Base-by-base conservation (phyloP, 257 asterid genomes). In the Lantana camara region DNA sequence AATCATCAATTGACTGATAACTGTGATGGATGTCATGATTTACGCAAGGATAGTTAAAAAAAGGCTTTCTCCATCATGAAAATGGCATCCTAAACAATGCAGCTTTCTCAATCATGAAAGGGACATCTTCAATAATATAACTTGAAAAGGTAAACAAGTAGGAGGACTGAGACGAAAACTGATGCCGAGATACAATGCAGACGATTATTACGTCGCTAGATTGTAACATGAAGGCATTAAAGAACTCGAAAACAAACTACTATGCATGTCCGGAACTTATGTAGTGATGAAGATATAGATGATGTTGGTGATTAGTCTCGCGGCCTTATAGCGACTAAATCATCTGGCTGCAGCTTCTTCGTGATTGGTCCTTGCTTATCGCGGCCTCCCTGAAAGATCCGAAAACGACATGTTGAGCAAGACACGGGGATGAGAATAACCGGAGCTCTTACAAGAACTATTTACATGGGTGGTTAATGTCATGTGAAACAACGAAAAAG, bases 381-480 rank as follows among this genome's bases (percentile, higher is more conserved):
- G 53, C 66, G 68, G 52, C 79, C 75, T 53, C 76, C 84, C 84
- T 80, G 83, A 17, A 68, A 47, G 29, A 48, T 41, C 15, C 45
- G 16, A 13, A 51, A 13, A 42, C 4, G 4, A 27, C 11, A 38
- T 0, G n/a, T n/a, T n/a, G n/a, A n/a, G n/a, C 11, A 38, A 7
- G 11, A 38, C 14, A 38, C 35, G 35, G 8, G 8, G 11, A 41
- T 1, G 46, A 41, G 16, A 41, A 12, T 41, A 12, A 41, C 0
- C 15, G 16, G 12, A n/a, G n/a, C n/a, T n/a, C n/a, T n/a, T n/a
- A n/a, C n/a, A n/a, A n/a, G n/a, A n/a, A n/a, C n/a, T n/a, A n/a
- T n/a, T n/a, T n/a, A n/a, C n/a, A n/a, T n/a, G n/a, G n/a, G n/a
- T n/a, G n/a, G n/a, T n/a, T n/a, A n/a, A n/a, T n/a, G n/a, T n/a